Evolutionary conservation across 805 yeast genomes (phyloP).

Genomic region (Cyberlindnera nakhonratchasimensis): DNA sequence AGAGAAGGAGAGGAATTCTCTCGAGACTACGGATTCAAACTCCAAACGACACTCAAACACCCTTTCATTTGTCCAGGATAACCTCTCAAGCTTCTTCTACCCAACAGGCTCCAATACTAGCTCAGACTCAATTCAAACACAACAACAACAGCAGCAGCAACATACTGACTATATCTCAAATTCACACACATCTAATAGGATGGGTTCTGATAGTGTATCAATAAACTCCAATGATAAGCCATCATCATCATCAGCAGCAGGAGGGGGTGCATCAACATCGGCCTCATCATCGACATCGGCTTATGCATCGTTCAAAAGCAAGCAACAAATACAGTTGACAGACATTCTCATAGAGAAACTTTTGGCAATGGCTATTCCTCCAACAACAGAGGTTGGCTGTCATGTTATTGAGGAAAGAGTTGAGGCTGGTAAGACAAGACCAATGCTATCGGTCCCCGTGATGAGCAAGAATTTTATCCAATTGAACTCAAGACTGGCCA

Average conservation of each 20-base stretch:
- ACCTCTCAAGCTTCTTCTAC: slow-evolving; percentile 14
- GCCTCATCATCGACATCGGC: too few species aligned
- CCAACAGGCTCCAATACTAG: background rate
- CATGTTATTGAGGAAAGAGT: slow-evolving; percentile 50
- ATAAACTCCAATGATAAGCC: slow-evolving; percentile 7
- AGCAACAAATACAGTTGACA: slow-evolving; percentile 36
- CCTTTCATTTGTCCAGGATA: slow-evolving; percentile 19
- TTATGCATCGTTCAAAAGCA: too few species aligned
- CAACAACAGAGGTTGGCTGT: slow-evolving; percentile 44
- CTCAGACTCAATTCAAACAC: background rate
- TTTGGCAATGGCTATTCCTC: slow-evolving; percentile 68
- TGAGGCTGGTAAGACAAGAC: slow-evolving; percentile 59
- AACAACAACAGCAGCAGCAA: background rate
- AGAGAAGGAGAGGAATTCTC: slow-evolving; percentile 4
- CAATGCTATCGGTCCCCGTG: slow-evolving; percentile 62
- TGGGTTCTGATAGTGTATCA: slow-evolving; percentile 2
- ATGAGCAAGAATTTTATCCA: slow-evolving; percentile 67
- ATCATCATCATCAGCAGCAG: slow-evolving; percentile 1
- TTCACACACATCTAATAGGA: too few species aligned
- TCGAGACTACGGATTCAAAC: background rate
- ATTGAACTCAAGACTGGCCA: slow-evolving; percentile 57
- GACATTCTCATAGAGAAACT: slow-evolving; percentile 74
- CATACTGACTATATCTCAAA: too few species aligned
- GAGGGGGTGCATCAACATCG: background rate
- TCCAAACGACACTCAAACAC: slow-evolving; percentile 9